These are phyloP conservation scores for Nadsonia commutata DNA, from an alignment of 1,139 yeast species.

Conservation along the genomic window DNA sequence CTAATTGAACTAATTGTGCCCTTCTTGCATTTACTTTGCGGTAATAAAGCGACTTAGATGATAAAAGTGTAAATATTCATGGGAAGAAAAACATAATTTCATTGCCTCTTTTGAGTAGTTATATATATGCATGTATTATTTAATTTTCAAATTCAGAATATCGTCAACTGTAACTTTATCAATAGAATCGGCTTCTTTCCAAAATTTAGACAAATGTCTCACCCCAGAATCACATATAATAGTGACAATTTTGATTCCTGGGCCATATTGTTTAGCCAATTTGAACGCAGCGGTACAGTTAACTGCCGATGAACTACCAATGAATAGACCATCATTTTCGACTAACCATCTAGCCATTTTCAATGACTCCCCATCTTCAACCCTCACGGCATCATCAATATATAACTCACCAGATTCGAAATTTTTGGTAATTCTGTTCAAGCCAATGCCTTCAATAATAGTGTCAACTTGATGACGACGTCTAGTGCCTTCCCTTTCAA, in stretches of 20 bases:
- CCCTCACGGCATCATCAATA: constrained; percentile 70
- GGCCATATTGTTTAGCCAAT: constrained; percentile 40
- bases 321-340: constrained; percentile 72
- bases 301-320: constrained; percentile 86
- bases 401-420: constrained; percentile 43
- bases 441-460: constrained; percentile 82
- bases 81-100: no score
- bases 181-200: constrained; percentile 35
- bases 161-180: constrained; percentile 31
- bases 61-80: no score
- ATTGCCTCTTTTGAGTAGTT: no score
- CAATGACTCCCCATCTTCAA: constrained; percentile 64
- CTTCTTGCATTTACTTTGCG: no score
- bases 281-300: constrained; percentile 82
- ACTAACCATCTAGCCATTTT: constrained; percentile 79
- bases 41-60: no score
- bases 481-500: constrained; percentile 84
- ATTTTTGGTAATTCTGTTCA: constrained; percentile 74
- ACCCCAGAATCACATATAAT: constrained; percentile 88
- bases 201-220: constrained; percentile 80
- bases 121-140: no score
- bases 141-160: not conserved
- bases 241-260: constrained; percentile 67
- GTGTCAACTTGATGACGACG: constrained; percentile 96
- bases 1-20: no score